These are phyloP conservation scores for Neurospora sp. DNA, from an alignment of 495 filamentous ascomycete genomes.

Conservation along the genomic window DNA sequence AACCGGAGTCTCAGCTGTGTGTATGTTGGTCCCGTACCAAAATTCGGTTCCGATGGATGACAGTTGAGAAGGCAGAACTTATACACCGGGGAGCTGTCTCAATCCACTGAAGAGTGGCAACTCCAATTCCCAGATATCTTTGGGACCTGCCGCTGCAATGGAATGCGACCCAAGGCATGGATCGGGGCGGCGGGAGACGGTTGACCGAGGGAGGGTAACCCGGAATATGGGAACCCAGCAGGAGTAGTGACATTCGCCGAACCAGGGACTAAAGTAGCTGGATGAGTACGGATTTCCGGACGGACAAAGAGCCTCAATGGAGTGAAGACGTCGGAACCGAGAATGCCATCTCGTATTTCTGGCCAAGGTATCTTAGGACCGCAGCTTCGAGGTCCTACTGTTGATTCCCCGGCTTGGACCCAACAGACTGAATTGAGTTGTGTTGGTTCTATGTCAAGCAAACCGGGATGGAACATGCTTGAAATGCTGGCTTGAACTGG, in stretches of 20 bases:
- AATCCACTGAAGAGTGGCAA: too few relatives aligned
- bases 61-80: neutral
- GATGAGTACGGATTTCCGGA: neutral
- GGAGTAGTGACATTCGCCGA: neutral
- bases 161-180: constrained; percentile 16
- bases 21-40: neutral
- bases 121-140: constrained; percentile 4
- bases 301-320: neutral
- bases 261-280: neutral
- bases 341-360: neutral
- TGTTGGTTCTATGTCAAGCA: neutral
- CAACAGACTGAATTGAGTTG: neutral
- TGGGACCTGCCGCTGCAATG: constrained; percentile 11
- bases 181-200: constrained; percentile 5
- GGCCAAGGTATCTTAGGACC: neutral
- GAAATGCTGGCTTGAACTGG: neutral
- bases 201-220: constrained; percentile 7
- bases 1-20: neutral
- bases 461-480: neutral
- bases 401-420: neutral
- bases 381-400: neutral
- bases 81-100: too few relatives aligned
- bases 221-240: constrained; percentile 9
- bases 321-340: neutral
- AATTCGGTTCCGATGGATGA: neutral